These are phyloP conservation scores for Didymella segeticola DNA, from an alignment of 2,329 filamentous ascomycete genomes.

Conservation along the genomic window DNA sequence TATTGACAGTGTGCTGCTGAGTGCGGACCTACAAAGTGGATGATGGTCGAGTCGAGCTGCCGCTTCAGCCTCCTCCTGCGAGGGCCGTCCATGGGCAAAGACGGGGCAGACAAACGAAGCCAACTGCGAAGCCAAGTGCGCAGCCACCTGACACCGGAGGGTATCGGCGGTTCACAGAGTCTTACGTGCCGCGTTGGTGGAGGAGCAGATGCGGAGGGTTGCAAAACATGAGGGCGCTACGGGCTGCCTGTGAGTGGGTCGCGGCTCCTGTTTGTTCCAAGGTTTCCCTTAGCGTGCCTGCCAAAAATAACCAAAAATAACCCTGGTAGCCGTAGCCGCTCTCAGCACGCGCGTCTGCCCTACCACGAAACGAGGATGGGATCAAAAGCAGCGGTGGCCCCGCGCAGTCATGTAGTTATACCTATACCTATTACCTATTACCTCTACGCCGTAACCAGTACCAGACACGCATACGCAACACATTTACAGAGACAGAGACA, in stretches of 20 bases:
- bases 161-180: constrained; percentile 19
- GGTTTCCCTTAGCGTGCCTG: constrained; percentile 6
- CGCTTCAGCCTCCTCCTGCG: constrained; percentile 32
- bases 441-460: too few relatives aligned
- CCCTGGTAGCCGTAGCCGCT: constrained; percentile 8
- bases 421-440: too few relatives aligned
- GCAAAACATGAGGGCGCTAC: constrained; percentile 18
- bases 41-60: constrained; percentile 64
- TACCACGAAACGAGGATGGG: constrained; percentile 14
- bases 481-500: not conserved
- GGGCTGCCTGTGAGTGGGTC: constrained; percentile 10
- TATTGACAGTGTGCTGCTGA: not conserved
- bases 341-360: constrained; percentile 13
- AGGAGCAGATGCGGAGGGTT: constrained; percentile 9
- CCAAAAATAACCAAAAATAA: constrained; percentile 19
- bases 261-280: constrained; percentile 8
- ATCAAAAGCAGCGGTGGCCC: constrained; percentile 17
- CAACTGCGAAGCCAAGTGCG: not conserved
- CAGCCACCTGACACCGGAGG: constrained; percentile 13
- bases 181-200: constrained; percentile 14
- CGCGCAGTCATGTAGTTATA: too few relatives aligned
- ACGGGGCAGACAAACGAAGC: not conserved
- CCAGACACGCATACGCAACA: not conserved
- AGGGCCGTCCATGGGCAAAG: constrained; percentile 2
- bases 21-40: constrained; percentile 73